Evolutionary conservation across 306 rosid species (phyloP).

Genomic region (Citrullus mucosospermus): DNA sequence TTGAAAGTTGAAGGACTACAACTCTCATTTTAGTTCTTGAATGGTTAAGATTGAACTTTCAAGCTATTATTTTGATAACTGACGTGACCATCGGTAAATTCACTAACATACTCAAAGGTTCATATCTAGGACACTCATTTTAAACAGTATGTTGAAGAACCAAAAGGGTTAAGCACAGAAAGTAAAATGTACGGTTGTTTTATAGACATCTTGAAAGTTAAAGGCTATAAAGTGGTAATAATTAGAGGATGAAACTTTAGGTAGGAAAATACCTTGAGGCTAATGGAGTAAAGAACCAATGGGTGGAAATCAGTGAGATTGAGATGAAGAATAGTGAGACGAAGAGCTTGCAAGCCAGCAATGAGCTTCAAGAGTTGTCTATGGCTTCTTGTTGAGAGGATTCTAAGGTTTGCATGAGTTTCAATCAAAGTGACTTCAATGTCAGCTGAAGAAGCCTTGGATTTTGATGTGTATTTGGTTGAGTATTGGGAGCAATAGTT

Average conservation of each 20-base stretch:
- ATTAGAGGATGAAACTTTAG: not conserved
- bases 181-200: no score
- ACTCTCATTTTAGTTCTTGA: no score
- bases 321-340: conserved; percentile 68
- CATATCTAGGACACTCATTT: no score
- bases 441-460: conserved; percentile 57
- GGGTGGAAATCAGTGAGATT: conserved; percentile 56
- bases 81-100: no score
- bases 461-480: conserved; percentile 43
- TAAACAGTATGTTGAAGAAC: no score
- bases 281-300: conserved; percentile 65
- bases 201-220: not conserved
- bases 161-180: no score
- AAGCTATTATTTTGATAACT: no score
- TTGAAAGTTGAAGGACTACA: no score
- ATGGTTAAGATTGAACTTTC: no score
- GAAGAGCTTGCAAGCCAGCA: conserved; percentile 56
- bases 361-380: conserved; percentile 46
- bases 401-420: conserved; percentile 77
- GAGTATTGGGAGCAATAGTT: conserved; percentile 48
- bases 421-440: conserved; percentile 87
- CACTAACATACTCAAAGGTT: no score
- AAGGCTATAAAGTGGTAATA: not conserved
- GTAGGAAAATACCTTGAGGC: conserved; percentile 50
- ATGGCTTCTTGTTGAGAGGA: conserved; percentile 38